Evolutionary conservation across 169 alveolate species (phyloP), one percentile per base, ranked within the genome.

Genomic region (Eimeria maxima): DNA sequence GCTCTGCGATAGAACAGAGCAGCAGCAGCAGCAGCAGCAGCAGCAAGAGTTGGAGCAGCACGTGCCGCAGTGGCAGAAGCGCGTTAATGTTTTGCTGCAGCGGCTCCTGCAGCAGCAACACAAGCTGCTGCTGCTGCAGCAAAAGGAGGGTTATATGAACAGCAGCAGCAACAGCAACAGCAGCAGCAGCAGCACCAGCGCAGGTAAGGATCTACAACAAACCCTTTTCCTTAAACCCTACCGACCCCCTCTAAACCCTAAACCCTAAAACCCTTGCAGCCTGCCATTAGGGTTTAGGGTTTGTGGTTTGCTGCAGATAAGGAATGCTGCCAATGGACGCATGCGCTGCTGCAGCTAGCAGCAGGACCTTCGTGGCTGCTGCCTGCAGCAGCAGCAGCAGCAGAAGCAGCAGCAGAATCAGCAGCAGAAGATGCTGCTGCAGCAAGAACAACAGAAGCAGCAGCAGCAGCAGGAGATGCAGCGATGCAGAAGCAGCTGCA

Each of bases 11-110:
- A 5, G 86, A 20, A 44, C 6, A 18, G 29, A 73, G 83, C 60
- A 74, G 86, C 60, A 33, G 86, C 86, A 74, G 27, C 86, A 74
- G 60, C 86, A 33, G 29, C 86, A 74, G 86, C 86, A 11, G 57
- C 57, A 44, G 86, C 86, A 74, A 44, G n/a, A n/a, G n/a, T n/a
- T 10, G 5, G 29, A 74, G 57, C 50, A 74, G 86, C 60, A 29
- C 14, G 86, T 44, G 86, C 86, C 86, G 45, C 60, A 74, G 86
- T 74, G 86, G 86, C 86, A 74, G 57, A 55, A 74, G 86, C 47
- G 86, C 29, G 86, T 60, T 5, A 74, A 74, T 44, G 24, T 74
- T 1, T 18, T 67, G 78, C 78, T 67, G 78, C 33, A 67, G 78
- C 78, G 44, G 78, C 78, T 67, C 45, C 78, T 67, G 78, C 78